Conservation (phyloP, 176 grass and related monocot genomes). For the Elaeis guineensis region DNA sequence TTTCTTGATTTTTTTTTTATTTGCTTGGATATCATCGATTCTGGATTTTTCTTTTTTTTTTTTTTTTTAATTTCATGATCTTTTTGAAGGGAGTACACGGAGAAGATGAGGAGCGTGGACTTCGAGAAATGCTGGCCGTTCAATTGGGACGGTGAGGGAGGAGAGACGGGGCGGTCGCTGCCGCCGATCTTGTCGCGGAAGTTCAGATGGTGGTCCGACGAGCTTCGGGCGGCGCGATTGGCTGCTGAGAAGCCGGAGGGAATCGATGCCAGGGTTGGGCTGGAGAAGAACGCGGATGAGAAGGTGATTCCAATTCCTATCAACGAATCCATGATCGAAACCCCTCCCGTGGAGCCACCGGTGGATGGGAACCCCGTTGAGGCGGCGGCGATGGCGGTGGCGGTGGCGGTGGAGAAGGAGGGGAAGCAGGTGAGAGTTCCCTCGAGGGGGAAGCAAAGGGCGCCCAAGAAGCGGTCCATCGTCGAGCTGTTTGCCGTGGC, state of each 20-base stretch:
- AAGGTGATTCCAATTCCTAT: no score
- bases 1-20: not conserved
- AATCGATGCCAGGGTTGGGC: not conserved
- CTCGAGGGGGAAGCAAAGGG: constrained; percentile 17
- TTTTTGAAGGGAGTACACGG: constrained; percentile 29
- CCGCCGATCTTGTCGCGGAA: constrained; percentile 27
- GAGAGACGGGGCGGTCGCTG: constrained; percentile 4
- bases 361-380: no score
- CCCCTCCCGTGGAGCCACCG: not conserved
- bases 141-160: not conserved
- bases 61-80: not conserved
- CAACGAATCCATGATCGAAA: not conserved
- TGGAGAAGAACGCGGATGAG: not conserved
- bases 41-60: no score
- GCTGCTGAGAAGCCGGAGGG: not conserved
- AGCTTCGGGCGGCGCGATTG: constrained; percentile 13
- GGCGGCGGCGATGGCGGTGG: no score
- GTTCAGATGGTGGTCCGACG: constrained; percentile 56
- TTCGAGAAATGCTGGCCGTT: constrained; percentile 21
- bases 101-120: constrained; percentile 18
- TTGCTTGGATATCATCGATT: not conserved
- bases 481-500: constrained; percentile 45
- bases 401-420: not conserved
- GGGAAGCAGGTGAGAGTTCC: not conserved
- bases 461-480: constrained; percentile 54